Evolutionary conservation across 225 moss, liverwort and hornwort genomes (phyloP), one percentile per base, ranked within the genome.

Genomic region (Takakia lepidozioides): DNA sequence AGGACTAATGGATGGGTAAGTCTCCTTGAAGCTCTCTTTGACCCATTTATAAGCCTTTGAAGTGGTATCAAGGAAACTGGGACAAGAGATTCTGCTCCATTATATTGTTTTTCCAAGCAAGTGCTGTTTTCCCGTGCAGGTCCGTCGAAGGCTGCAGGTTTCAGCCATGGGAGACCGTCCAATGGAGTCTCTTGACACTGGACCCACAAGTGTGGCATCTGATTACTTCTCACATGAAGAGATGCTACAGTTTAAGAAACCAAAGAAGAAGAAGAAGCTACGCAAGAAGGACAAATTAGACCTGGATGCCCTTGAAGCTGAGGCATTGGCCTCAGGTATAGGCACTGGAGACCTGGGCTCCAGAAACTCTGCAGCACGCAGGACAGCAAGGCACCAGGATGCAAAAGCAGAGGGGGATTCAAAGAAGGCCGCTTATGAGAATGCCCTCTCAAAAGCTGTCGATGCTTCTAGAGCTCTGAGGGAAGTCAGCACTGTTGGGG

Each of bases 231-330:
- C 98, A 38, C 73, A 83, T 39, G 87, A 87, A 56, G 98, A 98
- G 67, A 98, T 98, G 98, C 64, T 87, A 55, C 87, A 77, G 55
- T 98, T 98, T 46, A 91, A 75, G 70, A 98, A 98, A 70, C 98
- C 98, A 4, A 98, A 91, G 76, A 98, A 91, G 58, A 91, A 98
- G 81, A 98, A 98, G 57, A 91, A 98, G 51, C 85, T 98, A 11
- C 87, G 98, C 14, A 85, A 79, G 52, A 87, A 78, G 73, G 83
- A 81, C 4, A 87, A 85, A 68, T 64, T 91, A 16, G 85, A 98
- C 60, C 60, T 98, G 48, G 87, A 98, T 75, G 91, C 69, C 19
- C 83, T 98, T 56, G 98, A 98, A 78, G 91, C 91, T 27, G 98
- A 98, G 62, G 91, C 98, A 47, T 64, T 83, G 57, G 78, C 87